A percentile compares a stretch with the other conserved stretches of the same genome.
Evolutionary conservation across 768 basidiomycete genomes (phyloP).

Genomic region (Lactifluus hygrophoroides): DNA sequence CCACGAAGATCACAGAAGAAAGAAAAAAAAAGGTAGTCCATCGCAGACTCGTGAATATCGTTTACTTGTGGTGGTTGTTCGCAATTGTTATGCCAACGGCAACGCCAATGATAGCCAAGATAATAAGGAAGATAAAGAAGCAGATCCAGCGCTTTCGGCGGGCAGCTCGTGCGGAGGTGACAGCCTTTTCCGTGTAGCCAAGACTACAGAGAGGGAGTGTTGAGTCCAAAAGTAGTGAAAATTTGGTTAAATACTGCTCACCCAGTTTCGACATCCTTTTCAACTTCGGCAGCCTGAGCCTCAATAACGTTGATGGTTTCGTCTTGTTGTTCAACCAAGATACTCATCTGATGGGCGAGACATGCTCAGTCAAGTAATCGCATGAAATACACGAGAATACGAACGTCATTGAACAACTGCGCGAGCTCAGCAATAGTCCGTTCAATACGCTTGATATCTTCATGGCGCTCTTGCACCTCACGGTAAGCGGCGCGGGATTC

Average conservation of each 20-base stretch:
- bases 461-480: constrained; percentile 96
- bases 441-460: constrained; percentile 94
- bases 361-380: neutral
- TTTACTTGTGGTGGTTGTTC: constrained; percentile 32
- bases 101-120: constrained; percentile 59
- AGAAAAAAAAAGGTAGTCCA: neutral
- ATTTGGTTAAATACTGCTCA: constrained; percentile 29
- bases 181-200: constrained; percentile 78
- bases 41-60: neutral
- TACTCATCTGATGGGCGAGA: constrained; percentile 61
- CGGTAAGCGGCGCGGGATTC: constrained; percentile 85
- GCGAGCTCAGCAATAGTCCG: constrained; percentile 87
- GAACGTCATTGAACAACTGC: constrained; percentile 90
- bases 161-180: constrained; percentile 76
- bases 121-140: constrained; percentile 59
- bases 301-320: constrained; percentile 82
- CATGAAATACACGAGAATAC: constrained; percentile 23
- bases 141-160: constrained; percentile 98
- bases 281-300: constrained; percentile 59
- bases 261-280: constrained; percentile 84
- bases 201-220: constrained; percentile 38
- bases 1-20: neutral
- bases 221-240: constrained; percentile 7
- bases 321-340: constrained; percentile 91
- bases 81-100: constrained; percentile 52